A percentile compares a stretch with the other conserved stretches of the same genome.
Conservation (phyloP, 2,329 filamentous ascomycete genomes). For the Pseudocercospora fuligena region DNA sequence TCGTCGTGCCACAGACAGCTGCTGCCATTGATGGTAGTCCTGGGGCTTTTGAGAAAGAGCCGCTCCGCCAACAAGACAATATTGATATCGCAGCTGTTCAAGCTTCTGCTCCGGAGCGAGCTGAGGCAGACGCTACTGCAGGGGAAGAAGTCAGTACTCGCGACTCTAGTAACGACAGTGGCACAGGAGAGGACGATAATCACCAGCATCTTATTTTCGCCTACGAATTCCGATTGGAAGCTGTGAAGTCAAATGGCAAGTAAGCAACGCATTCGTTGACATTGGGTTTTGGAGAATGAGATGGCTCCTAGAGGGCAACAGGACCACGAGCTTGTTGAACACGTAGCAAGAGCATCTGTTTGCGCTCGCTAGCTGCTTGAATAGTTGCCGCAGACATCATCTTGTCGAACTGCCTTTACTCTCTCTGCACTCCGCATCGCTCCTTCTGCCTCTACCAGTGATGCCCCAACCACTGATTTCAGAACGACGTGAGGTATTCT, state of each 20-base stretch:
- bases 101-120: no score
- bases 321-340: neutral
- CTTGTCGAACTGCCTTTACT: neutral
- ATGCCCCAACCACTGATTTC: no score
- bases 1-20: neutral
- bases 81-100: no score
- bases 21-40: no score
- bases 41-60: no score
- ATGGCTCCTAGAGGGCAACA: neutral
- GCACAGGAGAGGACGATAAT: neutral
- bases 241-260: neutral
- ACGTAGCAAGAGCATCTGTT: neutral
- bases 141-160: no score
- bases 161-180: neutral
- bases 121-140: no score
- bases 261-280: neutral
- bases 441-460: no score
- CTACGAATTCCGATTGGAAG: neutral
- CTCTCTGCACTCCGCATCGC: neutral
- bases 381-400: neutral
- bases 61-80: no score
- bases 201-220: neutral
- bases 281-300: neutral
- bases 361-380: neutral
- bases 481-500: no score